Evolutionary conservation across 495 filamentous ascomycete genomes (phyloP).

Genomic region (Hamigera avellanea): DNA sequence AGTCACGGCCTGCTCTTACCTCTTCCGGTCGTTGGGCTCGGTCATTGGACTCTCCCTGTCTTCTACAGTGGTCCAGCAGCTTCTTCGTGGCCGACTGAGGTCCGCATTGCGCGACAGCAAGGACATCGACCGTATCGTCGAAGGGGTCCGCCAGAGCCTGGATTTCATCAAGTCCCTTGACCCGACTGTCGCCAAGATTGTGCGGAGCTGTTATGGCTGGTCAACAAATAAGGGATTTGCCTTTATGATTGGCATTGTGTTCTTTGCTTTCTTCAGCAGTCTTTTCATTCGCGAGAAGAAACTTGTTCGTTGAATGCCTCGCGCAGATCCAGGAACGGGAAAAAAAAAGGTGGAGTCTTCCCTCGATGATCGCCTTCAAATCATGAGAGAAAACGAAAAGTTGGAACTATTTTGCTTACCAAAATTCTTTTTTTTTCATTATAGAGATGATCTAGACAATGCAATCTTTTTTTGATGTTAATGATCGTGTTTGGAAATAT

Average conservation of each 20-base stretch:
- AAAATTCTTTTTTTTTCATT: too few species aligned
- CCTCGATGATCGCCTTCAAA: too few species aligned
- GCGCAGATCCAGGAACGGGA: too few species aligned
- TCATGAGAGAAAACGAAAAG: too few species aligned
- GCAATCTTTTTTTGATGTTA: too few species aligned
- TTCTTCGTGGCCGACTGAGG: constrained; percentile 47
- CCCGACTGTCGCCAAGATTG: constrained; percentile 44
- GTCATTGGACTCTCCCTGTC: constrained; percentile 61
- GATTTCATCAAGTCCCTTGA: constrained; percentile 60
- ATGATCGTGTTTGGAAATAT: too few species aligned
- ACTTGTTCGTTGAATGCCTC: constrained; percentile 16
- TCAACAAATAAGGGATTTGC: constrained; percentile 37
- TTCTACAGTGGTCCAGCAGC: constrained; percentile 64
- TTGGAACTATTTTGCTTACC: too few species aligned
- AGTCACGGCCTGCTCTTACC: constrained; percentile 73
- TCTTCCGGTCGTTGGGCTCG: constrained; percentile 76
- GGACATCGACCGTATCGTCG: constrained; percentile 59
- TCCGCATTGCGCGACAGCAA: constrained; percentile 39
- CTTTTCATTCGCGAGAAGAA: constrained; percentile 34
- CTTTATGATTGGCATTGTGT: constrained; percentile 30
- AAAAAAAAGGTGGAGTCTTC: too few species aligned
- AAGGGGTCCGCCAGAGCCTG: constrained; percentile 60
- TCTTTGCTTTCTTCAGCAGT: constrained; percentile 34
- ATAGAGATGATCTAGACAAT: too few species aligned
- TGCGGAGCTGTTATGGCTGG: constrained; percentile 57